Conservation (phyloP, 306 rosid species). For the Glycine tomentella region DNA sequence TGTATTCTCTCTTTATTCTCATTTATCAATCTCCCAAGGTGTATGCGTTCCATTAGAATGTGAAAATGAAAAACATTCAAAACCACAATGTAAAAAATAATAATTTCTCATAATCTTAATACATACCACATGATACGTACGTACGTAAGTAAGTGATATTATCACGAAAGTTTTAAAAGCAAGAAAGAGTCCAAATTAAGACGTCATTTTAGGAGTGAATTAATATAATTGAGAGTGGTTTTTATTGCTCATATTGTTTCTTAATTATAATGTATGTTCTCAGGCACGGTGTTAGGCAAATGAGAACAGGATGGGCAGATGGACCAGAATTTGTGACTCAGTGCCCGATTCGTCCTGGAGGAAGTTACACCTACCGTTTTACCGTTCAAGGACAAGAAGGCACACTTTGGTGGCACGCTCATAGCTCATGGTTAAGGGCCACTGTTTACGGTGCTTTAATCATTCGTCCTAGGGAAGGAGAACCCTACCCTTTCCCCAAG, state of each 20-base stretch:
- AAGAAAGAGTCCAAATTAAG: too few relatives aligned
- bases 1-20: background rate
- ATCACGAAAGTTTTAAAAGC: too few relatives aligned
- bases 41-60: background rate
- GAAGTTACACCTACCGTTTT: slow-evolving; percentile 81
- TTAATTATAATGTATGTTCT: too few relatives aligned
- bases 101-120: too few relatives aligned
- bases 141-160: too few relatives aligned
- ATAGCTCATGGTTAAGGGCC: slow-evolving; percentile 96
- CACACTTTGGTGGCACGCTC: slow-evolving; percentile 99
- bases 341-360: slow-evolving; percentile 93
- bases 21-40: background rate
- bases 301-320: slow-evolving; percentile 96
- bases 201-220: too few relatives aligned
- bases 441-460: slow-evolving; percentile 88
- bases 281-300: slow-evolving; percentile 92
- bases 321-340: slow-evolving; percentile 97
- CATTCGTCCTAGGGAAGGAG: slow-evolving; percentile 77
- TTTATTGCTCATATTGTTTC: background rate
- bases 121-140: too few relatives aligned
- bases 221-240: too few relatives aligned
- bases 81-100: background rate
- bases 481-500: slow-evolving; percentile 74
- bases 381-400: slow-evolving; percentile 90
- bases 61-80: too few relatives aligned